Evolutionary conservation across 176 grass and related monocot genomes (phyloP).

Genomic region (Triticum timopheevii): DNA sequence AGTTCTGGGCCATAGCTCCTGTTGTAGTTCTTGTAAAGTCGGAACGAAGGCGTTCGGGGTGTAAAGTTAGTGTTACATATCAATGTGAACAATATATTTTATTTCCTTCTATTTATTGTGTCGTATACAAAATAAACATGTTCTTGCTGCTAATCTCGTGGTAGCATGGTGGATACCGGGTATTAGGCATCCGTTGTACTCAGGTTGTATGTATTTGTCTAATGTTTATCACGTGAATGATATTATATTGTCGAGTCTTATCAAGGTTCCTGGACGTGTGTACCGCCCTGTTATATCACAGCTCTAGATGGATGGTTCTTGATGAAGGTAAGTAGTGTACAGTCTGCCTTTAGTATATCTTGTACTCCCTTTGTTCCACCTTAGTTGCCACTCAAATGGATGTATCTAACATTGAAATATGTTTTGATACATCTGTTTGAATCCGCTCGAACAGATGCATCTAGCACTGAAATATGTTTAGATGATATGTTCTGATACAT

Average conservation of each 20-base stretch:
- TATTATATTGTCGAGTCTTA: neutral
- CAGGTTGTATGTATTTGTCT: conserved; percentile 31
- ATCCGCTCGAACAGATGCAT: no score
- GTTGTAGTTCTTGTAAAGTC: conserved; percentile 40
- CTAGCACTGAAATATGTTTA: no score
- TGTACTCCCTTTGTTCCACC: no score
- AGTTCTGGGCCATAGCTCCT: neutral
- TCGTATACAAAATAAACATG: conserved; percentile 18
- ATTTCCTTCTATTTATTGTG: conserved; percentile 25
- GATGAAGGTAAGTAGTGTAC: neutral
- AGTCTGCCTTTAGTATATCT: no score
- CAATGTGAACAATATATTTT: neutral
- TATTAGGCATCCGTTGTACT: conserved; percentile 28
- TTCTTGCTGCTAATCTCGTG: conserved; percentile 11
- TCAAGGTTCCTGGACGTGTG: neutral
- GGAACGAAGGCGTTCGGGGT: conserved; percentile 12
- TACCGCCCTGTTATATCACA: neutral
- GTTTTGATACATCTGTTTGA: no score
- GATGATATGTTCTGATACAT: no score
- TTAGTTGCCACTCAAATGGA: no score
- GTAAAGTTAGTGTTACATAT: conserved; percentile 54
- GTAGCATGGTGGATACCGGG: conserved; percentile 29
- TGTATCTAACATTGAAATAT: no score
- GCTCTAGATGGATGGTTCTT: neutral
- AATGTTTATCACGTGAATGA: neutral